Evolutionary conservation across 2,329 filamentous ascomycete genomes (phyloP).

Genomic region (Aspergillus pseudoterreus): DNA sequence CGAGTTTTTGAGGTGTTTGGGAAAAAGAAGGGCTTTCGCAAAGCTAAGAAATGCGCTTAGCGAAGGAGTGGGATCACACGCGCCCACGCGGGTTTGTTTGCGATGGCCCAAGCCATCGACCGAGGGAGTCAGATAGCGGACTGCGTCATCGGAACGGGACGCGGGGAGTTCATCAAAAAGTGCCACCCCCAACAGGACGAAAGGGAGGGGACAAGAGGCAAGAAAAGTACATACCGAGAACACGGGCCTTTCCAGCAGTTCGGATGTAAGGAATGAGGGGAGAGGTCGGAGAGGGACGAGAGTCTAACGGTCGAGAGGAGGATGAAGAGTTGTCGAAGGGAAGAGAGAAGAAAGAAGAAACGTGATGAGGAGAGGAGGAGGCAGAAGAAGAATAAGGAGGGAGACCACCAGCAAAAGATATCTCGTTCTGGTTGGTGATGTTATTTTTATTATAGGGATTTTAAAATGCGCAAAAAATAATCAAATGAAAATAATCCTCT

Average conservation of each 20-base stretch:
- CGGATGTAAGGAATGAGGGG: not conserved
- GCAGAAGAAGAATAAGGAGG: not conserved
- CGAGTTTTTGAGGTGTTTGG: too few species aligned
- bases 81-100: slow-evolving; percentile 1
- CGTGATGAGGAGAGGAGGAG: not conserved
- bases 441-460: too few species aligned
- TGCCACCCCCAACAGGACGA: not conserved
- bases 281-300: not conserved
- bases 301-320: not conserved
- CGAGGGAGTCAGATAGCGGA: not conserved
- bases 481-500: too few species aligned
- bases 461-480: too few species aligned
- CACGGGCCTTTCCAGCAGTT: not conserved
- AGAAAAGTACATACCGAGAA: not conserved
- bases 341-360: not conserved
- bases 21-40: too few species aligned
- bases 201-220: not conserved
- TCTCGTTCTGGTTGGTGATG: too few species aligned
- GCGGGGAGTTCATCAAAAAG: slow-evolving; percentile 3
- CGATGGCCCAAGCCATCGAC: not conserved
- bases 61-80: not conserved
- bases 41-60: not conserved
- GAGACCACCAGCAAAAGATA: not conserved
- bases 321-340: not conserved
- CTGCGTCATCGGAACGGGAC: slow-evolving; percentile 12